A percentile compares a stretch with the other conserved stretches of the same genome.
These are phyloP conservation scores for Aspergillus melleus DNA, from an alignment of 2,329 filamentous ascomycete species.

Conservation along the genomic window DNA sequence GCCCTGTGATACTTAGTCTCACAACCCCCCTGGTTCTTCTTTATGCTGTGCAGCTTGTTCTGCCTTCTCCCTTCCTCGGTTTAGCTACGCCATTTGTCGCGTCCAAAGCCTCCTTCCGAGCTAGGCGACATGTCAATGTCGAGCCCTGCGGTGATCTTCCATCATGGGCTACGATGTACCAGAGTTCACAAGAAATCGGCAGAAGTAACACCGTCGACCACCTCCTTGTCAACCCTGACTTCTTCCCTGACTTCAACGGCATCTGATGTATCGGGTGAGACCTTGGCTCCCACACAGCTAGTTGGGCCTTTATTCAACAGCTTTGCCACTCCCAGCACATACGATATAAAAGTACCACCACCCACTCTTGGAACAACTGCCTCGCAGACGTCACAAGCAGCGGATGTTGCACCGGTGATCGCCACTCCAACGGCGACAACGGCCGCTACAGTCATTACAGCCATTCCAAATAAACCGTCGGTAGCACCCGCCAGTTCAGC, in stretches of 20 bases:
- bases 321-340: not conserved
- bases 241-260: constrained; percentile 6
- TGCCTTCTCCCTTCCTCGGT: constrained; percentile 4
- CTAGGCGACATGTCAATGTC: constrained; percentile 30
- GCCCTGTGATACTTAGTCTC: not conserved
- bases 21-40: not conserved
- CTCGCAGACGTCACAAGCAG: not conserved
- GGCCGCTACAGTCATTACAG: not conserved
- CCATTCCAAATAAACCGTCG: not conserved
- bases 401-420: not conserved
- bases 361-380: not conserved
- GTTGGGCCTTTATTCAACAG: not conserved
- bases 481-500: not conserved
- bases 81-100: constrained; percentile 5
- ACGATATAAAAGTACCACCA: not conserved
- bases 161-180: constrained; percentile 26
- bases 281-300: not conserved
- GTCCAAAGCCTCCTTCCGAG: constrained; percentile 14
- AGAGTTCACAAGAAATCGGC: constrained; percentile 22
- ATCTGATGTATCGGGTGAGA: not conserved
- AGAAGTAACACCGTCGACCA: constrained; percentile 9
- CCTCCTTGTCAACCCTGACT: not conserved
- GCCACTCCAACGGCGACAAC: not conserved
- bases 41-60: not conserved
- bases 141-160: constrained; percentile 22